These are phyloP conservation scores for Rhodotorula sp. DNA, from an alignment of 1,284 basidiomycete genomes.

Conservation along the genomic window DNA sequence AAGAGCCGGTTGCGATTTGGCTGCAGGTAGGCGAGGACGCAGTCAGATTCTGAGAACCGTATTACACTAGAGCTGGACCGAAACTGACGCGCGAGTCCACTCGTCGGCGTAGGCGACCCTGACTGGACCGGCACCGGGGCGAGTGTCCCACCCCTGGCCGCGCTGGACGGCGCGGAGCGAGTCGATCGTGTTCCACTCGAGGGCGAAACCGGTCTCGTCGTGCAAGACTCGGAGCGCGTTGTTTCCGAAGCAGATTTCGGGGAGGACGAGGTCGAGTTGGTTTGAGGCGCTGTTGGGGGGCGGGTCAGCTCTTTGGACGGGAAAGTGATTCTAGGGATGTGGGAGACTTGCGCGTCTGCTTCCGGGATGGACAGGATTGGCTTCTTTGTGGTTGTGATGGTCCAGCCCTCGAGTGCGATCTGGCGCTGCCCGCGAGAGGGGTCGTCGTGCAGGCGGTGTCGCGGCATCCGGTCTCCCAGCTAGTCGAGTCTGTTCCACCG, in stretches of 20 bases:
- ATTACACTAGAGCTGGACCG: neutral
- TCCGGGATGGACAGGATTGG: slow-evolving; percentile 54
- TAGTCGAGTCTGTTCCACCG: no score
- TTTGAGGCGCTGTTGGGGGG: slow-evolving; percentile 65
- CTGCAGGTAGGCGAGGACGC: slow-evolving; percentile 52
- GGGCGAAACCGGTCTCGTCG: slow-evolving; percentile 17
- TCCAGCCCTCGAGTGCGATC: slow-evolving; percentile 50
- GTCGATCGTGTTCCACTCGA: slow-evolving; percentile 56
- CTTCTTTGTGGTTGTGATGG: slow-evolving; percentile 49
- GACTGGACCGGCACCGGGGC: slow-evolving; percentile 73
- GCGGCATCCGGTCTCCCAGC: neutral
- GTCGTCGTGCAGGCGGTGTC: slow-evolving; percentile 13
- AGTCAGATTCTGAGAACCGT: neutral
- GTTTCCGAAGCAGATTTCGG: slow-evolving; percentile 95
- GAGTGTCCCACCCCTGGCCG: slow-evolving; percentile 54
- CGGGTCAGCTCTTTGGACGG: slow-evolving; percentile 62
- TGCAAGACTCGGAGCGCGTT: slow-evolving; percentile 67
- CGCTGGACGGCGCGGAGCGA: slow-evolving; percentile 70
- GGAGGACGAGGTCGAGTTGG: slow-evolving; percentile 75
- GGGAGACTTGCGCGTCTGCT: slow-evolving; percentile 52
- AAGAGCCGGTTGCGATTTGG: slow-evolving; percentile 52
- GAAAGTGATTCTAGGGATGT: no score
- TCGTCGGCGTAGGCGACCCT: slow-evolving; percentile 92
- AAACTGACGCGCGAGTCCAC: slow-evolving; percentile 68
- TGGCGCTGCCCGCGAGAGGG: slow-evolving; percentile 15